Percentiles rank a stretch among this genome's conserved stretches.
phyloP scores from a whole-genome alignment of 139 green algal species.

The Chlorella sp. region DNA sequence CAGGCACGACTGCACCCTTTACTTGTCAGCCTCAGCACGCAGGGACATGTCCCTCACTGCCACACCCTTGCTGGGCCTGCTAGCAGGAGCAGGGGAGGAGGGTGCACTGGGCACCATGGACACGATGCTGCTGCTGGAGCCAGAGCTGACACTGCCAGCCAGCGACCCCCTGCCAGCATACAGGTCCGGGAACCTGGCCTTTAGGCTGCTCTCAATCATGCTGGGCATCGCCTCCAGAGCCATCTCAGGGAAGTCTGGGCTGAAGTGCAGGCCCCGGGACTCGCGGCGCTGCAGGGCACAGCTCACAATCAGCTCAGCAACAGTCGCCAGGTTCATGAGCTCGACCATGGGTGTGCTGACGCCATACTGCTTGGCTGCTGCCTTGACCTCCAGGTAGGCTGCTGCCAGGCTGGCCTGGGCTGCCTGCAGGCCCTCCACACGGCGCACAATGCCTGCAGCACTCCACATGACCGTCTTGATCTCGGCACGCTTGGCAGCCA shows the following conservation, averaged over 20 bases:
- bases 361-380: constrained; percentile 49
- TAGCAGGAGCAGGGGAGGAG: no score
- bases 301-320: constrained; percentile 76
- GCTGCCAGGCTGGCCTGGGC: constrained; percentile 40
- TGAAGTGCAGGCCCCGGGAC: constrained; percentile 80
- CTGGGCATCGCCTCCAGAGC: constrained; percentile 42
- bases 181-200: no score
- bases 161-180: no score
- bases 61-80: no score
- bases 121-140: no score
- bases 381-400: constrained; percentile 49
- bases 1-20: no score
- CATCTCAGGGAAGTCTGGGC: constrained; percentile 51
- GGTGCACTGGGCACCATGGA: no score
- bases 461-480: constrained; percentile 84
- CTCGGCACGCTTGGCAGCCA: constrained; percentile 40
- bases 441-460: constrained; percentile 83
- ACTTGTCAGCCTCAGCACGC: no score
- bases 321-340: constrained; percentile 80
- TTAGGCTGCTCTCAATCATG: no score
- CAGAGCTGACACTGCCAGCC: no score
- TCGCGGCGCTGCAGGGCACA: constrained; percentile 80
- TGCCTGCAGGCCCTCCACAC: constrained; percentile 48
- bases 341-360: constrained; percentile 69
- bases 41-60: no score